Evolutionary conservation across 2,329 filamentous ascomycete species (phyloP).

Genomic region (Parascedosporium putredinis): DNA sequence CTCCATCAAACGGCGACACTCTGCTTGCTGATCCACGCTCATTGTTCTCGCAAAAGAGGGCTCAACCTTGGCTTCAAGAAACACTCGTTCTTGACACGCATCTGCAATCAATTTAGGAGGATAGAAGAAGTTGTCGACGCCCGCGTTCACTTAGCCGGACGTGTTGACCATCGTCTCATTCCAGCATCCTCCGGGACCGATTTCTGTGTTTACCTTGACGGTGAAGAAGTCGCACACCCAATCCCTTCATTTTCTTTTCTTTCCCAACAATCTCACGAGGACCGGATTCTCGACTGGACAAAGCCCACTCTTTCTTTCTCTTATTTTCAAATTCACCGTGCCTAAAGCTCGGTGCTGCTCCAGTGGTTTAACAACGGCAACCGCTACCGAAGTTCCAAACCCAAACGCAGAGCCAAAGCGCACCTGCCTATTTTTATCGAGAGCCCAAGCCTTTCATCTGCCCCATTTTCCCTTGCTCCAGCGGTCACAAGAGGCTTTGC

Average conservation of each 20-base stretch:
- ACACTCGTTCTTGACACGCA: slow-evolving; percentile 5
- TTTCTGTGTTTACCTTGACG: slow-evolving; percentile 2
- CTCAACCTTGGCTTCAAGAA: neutral
- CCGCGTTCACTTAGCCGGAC: too few relatives aligned
- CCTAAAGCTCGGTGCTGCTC: neutral
- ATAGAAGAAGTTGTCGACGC: too few relatives aligned
- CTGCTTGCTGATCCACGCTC: neutral
- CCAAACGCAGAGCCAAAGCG: neutral
- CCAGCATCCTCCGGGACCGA: neutral
- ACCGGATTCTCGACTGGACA: neutral
- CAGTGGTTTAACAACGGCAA: neutral
- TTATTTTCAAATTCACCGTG: neutral
- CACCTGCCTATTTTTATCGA: neutral
- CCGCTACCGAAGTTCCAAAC: neutral
- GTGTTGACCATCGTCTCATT: neutral
- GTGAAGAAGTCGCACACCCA: neutral
- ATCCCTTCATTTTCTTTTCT: neutral
- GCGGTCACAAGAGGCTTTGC: neutral
- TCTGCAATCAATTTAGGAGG: neutral
- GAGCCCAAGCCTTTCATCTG: neutral
- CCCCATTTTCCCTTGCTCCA: neutral
- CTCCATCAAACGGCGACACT: neutral
- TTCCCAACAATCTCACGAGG: neutral
- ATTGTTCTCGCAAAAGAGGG: neutral
- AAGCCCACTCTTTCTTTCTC: neutral